A percentile compares a stretch with the other conserved stretches of the same genome.
Conservation (phyloP, 2,329 filamentous ascomycete species). For the Ascochyta koolunga region DNA sequence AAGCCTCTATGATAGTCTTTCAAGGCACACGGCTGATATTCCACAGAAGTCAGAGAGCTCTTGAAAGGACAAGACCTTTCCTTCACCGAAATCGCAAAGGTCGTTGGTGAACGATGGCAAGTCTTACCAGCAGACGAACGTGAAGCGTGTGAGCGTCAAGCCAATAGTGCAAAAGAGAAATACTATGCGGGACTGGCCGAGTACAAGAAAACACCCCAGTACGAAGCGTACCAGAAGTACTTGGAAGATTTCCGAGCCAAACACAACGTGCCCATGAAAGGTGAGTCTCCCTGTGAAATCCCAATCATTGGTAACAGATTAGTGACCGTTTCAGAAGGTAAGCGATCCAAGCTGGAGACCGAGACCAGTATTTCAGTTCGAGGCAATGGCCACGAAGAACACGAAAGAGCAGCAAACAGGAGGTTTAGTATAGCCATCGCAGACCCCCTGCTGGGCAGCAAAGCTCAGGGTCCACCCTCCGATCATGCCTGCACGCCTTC, state of each 20-base stretch:
- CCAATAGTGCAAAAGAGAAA: constrained; percentile 74
- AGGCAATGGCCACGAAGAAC: constrained; percentile 40
- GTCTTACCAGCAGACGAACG: constrained; percentile 69
- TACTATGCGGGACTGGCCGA: constrained; percentile 74
- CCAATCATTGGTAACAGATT: constrained; percentile 5
- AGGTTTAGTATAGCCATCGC: constrained; percentile 38
- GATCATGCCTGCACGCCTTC: constrained; percentile 29
- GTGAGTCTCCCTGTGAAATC: constrained; percentile 26
- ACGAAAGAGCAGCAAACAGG: constrained; percentile 33
- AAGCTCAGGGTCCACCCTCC: constrained; percentile 39
- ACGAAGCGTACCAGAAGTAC: constrained; percentile 72
- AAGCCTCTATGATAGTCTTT: constrained; percentile 44
- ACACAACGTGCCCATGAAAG: constrained; percentile 55
- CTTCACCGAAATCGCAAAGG: constrained; percentile 83
- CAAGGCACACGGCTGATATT: constrained; percentile 21
- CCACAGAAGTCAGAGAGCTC: constrained; percentile 74
- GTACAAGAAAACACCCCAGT: constrained; percentile 78
- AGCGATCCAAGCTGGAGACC: constrained; percentile 52
- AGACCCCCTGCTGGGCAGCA: constrained; percentile 27
- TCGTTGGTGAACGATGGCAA: constrained; percentile 84
- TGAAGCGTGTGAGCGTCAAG: constrained; percentile 74
- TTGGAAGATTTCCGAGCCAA: constrained; percentile 79
- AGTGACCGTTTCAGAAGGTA: constrained; percentile 47
- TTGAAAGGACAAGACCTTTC: constrained; percentile 76
- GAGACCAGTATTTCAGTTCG: constrained; percentile 44